These are phyloP conservation scores for Aspergillus taichungensis DNA, from an alignment of 495 filamentous ascomycete genomes.

Conservation along the genomic window DNA sequence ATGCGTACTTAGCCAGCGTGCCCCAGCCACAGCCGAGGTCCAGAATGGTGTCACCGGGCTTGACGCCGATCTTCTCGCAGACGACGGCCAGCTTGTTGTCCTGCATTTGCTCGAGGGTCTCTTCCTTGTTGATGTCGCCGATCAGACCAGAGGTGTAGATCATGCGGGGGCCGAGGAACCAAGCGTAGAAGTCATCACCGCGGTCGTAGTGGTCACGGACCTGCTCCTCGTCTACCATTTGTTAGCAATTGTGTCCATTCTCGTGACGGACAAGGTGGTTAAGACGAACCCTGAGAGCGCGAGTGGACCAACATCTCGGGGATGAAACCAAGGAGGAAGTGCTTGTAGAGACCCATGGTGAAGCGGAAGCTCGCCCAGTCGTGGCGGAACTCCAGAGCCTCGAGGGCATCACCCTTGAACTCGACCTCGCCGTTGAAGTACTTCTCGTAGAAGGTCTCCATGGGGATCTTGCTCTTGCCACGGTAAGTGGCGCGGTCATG, in stretches of 20 bases:
- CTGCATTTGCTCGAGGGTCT: constrained; percentile 58
- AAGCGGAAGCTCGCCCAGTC: constrained; percentile 65
- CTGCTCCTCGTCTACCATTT: constrained; percentile 59
- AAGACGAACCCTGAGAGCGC: constrained; percentile 52
- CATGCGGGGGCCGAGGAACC: constrained; percentile 67
- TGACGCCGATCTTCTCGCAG: constrained; percentile 61
- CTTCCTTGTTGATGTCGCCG: constrained; percentile 56
- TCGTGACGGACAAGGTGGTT: too few relatives aligned
- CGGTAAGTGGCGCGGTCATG: constrained; percentile 47
- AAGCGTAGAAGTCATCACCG: constrained; percentile 67
- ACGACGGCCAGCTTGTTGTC: constrained; percentile 64
- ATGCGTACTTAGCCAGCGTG: constrained; percentile 59
- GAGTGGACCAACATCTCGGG: constrained; percentile 62
- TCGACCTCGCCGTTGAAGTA: constrained; percentile 56
- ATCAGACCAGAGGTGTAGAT: constrained; percentile 66
- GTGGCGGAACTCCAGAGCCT: constrained; percentile 55
- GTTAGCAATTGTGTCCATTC: too few relatives aligned
- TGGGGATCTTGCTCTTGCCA: constrained; percentile 55
- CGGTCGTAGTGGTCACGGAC: constrained; percentile 70
- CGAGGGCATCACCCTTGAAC: constrained; percentile 55
- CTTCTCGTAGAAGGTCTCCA: constrained; percentile 60
- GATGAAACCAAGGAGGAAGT: constrained; percentile 60
- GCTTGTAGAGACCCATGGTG: constrained; percentile 55
- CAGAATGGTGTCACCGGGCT: constrained; percentile 53
- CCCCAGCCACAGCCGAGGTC: constrained; percentile 69